Base-by-base conservation (phyloP, 306 rosid species). In the Cucurbita maxima region DNA sequence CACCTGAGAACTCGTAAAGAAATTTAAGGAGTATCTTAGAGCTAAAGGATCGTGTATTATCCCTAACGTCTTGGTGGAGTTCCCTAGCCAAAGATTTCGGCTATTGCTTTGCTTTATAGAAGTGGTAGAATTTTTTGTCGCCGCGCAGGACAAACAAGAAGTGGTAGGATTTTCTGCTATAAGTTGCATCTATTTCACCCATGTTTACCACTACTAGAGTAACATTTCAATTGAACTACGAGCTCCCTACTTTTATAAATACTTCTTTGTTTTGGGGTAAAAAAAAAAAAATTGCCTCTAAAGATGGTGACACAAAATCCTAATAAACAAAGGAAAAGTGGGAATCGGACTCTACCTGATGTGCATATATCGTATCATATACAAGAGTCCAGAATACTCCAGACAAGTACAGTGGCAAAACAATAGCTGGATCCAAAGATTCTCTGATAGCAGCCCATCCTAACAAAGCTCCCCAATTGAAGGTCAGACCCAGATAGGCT, bases 371-470 rank as follows among this genome's bases (percentile, higher is more conserved):
- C 4, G 95, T 94, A 81, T 94, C 98, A 77, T 89, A 94, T 44
- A 94, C 92, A 59, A 90, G 92, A 71, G 97, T 94, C 98, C 98
- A 94, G 79, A 77, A 90, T 62, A 90, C 89, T 70, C 98, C 96
- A 73, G 97, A 88, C 67, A 78, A 50, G 77, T 94, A 94, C 54
- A 94, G 85, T 43, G 98, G 98, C 64, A 94, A 80, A 73, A 94
- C 95, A 48, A 89, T 67, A 56, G 87, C 78, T 78, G 89, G 96
- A 79, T 94, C 95, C 77, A 90, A 79, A 81, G 83, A 83, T 80
- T 96, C 95, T 81, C 72, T 88, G 73, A 93, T 36, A 10, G 98
- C 97, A 48, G 97, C 81, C 98, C 98, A 93, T 75, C 98, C 98
- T 79, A 93, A 81, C 55, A 93, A 79, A 76, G 97, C 96, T 76